These are phyloP conservation scores for Solanum sitiens DNA, from an alignment of 257 asterid species.

Conservation along the genomic window DNA sequence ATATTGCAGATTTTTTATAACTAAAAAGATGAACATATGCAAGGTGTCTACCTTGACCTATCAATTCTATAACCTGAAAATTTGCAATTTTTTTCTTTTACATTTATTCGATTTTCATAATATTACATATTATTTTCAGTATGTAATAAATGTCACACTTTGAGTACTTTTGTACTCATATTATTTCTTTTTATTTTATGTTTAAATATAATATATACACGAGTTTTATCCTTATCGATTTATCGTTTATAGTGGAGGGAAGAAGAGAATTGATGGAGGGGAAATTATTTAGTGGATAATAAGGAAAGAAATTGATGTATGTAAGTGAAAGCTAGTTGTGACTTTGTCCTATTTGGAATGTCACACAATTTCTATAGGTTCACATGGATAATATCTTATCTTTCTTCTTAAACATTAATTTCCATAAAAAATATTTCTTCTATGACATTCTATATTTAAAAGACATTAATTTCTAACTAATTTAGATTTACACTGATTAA, in stretches of 20 bases:
- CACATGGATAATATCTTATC: background rate
- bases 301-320: background rate
- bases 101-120: background rate
- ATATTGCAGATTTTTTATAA: background rate
- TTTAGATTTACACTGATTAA: background rate
- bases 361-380: background rate
- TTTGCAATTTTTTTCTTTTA: background rate
- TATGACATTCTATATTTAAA: background rate
- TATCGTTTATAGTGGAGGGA: background rate
- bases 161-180: background rate
- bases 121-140: no score
- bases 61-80: background rate
- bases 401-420: no score
- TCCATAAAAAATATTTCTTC: background rate
- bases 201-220: no score
- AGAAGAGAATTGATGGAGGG: background rate
- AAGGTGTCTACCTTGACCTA: background rate
- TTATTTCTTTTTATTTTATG: no score
- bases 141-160: no score
- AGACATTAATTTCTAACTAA: background rate
- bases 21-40: background rate
- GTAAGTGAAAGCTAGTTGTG: background rate
- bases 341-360: background rate
- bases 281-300: background rate
- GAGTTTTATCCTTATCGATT: accelerated